Conservation (phyloP, 1,139 yeast species). For the Wickerhamomyces sp. region DNA sequence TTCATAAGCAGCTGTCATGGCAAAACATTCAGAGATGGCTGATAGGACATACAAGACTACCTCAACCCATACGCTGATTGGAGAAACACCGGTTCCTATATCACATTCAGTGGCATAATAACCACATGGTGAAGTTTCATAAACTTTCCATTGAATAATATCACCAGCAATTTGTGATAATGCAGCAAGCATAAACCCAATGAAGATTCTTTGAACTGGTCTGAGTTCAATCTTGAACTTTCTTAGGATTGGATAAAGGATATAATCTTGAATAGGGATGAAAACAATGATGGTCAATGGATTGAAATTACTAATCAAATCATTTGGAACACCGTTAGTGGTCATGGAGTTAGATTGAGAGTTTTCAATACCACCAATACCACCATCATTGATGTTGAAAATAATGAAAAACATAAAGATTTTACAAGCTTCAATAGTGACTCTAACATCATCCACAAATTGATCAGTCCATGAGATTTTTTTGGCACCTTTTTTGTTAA, state of each 20-base stretch:
- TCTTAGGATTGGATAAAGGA: slow-evolving; percentile 56
- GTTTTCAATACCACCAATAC: slow-evolving; percentile 57
- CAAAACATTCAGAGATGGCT: slow-evolving; percentile 67
- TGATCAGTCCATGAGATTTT: slow-evolving; percentile 38
- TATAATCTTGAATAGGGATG: slow-evolving; percentile 58
- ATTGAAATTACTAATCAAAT: slow-evolving; percentile 62
- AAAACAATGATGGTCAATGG: slow-evolving; percentile 61
- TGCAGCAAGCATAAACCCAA: slow-evolving; percentile 72
- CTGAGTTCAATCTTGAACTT: slow-evolving; percentile 49
- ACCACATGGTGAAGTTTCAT: slow-evolving; percentile 74
- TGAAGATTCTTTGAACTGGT: slow-evolving; percentile 68
- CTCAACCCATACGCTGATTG: slow-evolving; percentile 55
- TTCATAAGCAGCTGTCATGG: slow-evolving; percentile 63
- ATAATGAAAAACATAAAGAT: slow-evolving; percentile 60
- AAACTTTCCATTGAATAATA: slow-evolving; percentile 69
- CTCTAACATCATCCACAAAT: slow-evolving; percentile 57
- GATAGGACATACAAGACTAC: slow-evolving; percentile 46
- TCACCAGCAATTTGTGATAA: slow-evolving; percentile 77
- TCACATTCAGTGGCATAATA: slow-evolving; percentile 40
- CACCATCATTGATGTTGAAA: slow-evolving; percentile 61
- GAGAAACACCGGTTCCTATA: slow-evolving; percentile 38
- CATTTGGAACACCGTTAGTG: slow-evolving; percentile 66
- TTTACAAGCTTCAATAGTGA: slow-evolving; percentile 55
- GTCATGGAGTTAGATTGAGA: slow-evolving; percentile 66
- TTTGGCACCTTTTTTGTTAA: slow-evolving; percentile 31